These are phyloP conservation scores for Solanum commersonii DNA, from an alignment of 257 asterid genomes.

Conservation along the genomic window DNA sequence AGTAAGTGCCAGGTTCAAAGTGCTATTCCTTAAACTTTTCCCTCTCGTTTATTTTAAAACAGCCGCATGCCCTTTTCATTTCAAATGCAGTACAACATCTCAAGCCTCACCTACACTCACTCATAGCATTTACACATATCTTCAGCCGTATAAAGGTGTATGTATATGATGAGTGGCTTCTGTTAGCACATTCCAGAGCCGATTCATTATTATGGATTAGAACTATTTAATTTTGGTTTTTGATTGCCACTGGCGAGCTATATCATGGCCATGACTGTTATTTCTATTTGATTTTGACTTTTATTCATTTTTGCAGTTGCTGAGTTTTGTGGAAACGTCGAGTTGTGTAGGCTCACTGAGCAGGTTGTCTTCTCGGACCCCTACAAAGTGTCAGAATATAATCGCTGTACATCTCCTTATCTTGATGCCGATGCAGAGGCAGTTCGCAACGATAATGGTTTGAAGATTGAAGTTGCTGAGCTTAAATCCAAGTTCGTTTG, in stretches of 20 bases:
- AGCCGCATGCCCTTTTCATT: not conserved
- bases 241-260: not conserved
- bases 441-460: conserved; percentile 54
- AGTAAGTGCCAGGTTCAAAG: not conserved
- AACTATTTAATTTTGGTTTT: not conserved
- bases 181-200: not conserved
- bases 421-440: conserved; percentile 86
- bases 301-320: conserved; percentile 55
- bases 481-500: conserved; percentile 65
- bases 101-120: not conserved
- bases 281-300: conserved; percentile 5
- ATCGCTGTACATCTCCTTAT: conserved; percentile 80
- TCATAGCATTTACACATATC: not conserved
- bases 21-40: not conserved
- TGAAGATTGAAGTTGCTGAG: conserved; percentile 89
- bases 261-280: not conserved
- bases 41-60: not conserved
- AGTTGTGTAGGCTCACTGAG: conserved; percentile 91
- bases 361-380: conserved; percentile 96
- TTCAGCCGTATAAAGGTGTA: not conserved
- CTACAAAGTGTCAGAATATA: conserved; percentile 71
- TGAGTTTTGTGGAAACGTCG: conserved; percentile 85
- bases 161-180: not conserved
- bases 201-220: not conserved
- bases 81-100: not conserved